These are phyloP conservation scores for Plectosphaerella cucumerina DNA, from an alignment of 2,329 filamentous ascomycete genomes.

Conservation along the genomic window DNA sequence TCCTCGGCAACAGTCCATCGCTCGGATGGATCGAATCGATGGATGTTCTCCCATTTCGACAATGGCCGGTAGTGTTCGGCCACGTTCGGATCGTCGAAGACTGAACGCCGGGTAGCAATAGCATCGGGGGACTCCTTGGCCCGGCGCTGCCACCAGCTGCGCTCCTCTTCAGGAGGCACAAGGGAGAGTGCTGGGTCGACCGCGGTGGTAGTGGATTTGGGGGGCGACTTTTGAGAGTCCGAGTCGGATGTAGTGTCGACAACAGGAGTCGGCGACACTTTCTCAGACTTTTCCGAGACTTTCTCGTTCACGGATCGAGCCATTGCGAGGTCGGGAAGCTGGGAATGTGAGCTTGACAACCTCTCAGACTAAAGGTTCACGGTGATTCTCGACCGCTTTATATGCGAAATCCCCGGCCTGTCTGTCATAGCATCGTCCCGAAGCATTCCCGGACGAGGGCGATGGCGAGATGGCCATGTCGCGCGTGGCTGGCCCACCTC, in stretches of 20 bases:
- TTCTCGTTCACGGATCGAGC: background rate
- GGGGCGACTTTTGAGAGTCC: background rate
- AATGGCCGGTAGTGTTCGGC: conserved; percentile 29
- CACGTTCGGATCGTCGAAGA: conserved; percentile 32
- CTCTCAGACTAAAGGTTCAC: too few species aligned
- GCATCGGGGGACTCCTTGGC: conserved; percentile 22
- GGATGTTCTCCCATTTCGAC: conserved; percentile 29
- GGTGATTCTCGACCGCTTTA: too few species aligned
- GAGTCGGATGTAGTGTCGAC: background rate
- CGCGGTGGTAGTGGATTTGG: background rate
- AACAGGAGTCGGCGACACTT: too few species aligned
- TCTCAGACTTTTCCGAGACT: background rate
- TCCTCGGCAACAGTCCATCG: conserved; percentile 39
- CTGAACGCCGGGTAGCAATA: conserved; percentile 29
- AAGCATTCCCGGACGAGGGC: too few species aligned
- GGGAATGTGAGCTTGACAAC: too few species aligned
- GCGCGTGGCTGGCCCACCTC: too few species aligned
- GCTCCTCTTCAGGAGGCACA: conserved; percentile 17
- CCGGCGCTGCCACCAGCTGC: conserved; percentile 26
- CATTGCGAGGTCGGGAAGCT: too few species aligned
- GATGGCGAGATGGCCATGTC: too few species aligned
- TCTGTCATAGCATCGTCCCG: too few species aligned
- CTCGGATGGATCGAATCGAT: conserved; percentile 42
- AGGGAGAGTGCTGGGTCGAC: background rate
- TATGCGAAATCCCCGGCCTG: too few species aligned